A percentile compares a stretch with the other conserved stretches of the same genome.
Evolutionary conservation across 1,139 yeast genomes (phyloP).

Genomic region (Lodderomyces pseudojiufengensis): DNA sequence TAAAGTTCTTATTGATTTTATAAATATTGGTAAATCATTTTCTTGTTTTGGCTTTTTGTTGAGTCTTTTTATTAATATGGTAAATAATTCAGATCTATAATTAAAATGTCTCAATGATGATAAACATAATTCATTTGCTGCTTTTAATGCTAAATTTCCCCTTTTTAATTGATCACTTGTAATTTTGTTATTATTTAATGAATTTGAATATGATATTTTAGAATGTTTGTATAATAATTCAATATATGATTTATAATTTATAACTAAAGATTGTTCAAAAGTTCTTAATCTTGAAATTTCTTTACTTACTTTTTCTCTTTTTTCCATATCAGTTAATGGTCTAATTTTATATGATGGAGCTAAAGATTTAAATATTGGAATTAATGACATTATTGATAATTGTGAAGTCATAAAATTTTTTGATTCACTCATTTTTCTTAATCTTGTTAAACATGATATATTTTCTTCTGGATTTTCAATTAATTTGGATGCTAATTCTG

Average conservation of each 20-base stretch:
- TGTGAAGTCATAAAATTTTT: conserved; percentile 67
- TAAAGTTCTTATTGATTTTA: conserved; percentile 58
- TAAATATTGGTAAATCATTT: conserved; percentile 49
- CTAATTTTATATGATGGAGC: conserved; percentile 88
- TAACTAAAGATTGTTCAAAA: conserved; percentile 75
- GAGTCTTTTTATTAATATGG: conserved; percentile 62
- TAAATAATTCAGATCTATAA: conserved; percentile 67
- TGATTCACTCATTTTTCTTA: conserved; percentile 69
- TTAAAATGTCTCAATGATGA: conserved; percentile 75
- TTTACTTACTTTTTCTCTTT: conserved; percentile 74
- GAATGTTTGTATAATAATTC: conserved; percentile 48
- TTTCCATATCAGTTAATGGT: conserved; percentile 76
- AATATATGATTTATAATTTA: conserved; percentile 67
- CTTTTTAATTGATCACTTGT: conserved; percentile 38
- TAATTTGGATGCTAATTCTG: conserved; percentile 71
- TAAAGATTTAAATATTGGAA: conserved; percentile 79
- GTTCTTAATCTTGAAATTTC: conserved; percentile 74
- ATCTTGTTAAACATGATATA: conserved; percentile 58
- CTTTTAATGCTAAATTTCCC: conserved; percentile 62
- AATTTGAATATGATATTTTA: conserved; percentile 36
- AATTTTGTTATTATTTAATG: conserved; percentile 37
- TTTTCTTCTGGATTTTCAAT: conserved; percentile 92
- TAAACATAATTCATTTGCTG: conserved; percentile 71
- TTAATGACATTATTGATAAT: conserved; percentile 71
- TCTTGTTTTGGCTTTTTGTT: conserved; percentile 50